Percentiles rank a stretch among this genome's conserved stretches.
Evolutionary conservation across 768 basidiomycete species (phyloP).

Genomic region (Trametes cingulata): DNA sequence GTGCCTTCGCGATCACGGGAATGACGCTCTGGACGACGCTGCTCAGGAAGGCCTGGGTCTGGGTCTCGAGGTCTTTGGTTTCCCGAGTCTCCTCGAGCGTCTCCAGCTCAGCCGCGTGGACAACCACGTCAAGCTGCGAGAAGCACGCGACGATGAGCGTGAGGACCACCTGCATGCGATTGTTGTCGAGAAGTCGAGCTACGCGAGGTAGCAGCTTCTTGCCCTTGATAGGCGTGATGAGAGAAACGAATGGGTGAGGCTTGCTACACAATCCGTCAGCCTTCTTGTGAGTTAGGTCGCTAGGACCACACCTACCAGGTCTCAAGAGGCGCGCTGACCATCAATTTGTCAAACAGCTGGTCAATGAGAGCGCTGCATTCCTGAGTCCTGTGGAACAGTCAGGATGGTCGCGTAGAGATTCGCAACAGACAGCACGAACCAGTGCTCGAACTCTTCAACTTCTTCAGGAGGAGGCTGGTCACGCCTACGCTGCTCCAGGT

Average conservation of each 20-base stretch:
- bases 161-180: constrained; percentile 82
- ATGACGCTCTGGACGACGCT: constrained; percentile 87
- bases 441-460: constrained; percentile 41
- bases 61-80: constrained; percentile 73
- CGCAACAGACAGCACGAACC: constrained; percentile 40
- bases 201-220: constrained; percentile 90
- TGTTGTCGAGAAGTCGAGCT: constrained; percentile 75
- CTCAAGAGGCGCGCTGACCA: constrained; percentile 90
- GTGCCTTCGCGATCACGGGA: constrained; percentile 75
- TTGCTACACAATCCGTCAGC: constrained; percentile 47
- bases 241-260: constrained; percentile 95
- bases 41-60: constrained; percentile 86
- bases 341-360: constrained; percentile 75
- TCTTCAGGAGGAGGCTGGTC: constrained; percentile 73
- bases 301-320: constrained; percentile 63
- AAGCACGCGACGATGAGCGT: constrained; percentile 95
- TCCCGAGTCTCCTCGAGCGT: constrained; percentile 59
- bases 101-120: constrained; percentile 73
- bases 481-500: constrained; percentile 82
- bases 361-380: constrained; percentile 62
- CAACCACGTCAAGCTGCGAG: constrained; percentile 89
- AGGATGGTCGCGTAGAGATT: background rate
- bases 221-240: constrained; percentile 86
- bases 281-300: background rate
- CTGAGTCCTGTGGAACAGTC: constrained; percentile 45